Evolutionary conservation across 1,284 basidiomycete species (phyloP), one percentile per base, ranked within the genome.

Genomic region (Golubevia pallescens): DNA sequence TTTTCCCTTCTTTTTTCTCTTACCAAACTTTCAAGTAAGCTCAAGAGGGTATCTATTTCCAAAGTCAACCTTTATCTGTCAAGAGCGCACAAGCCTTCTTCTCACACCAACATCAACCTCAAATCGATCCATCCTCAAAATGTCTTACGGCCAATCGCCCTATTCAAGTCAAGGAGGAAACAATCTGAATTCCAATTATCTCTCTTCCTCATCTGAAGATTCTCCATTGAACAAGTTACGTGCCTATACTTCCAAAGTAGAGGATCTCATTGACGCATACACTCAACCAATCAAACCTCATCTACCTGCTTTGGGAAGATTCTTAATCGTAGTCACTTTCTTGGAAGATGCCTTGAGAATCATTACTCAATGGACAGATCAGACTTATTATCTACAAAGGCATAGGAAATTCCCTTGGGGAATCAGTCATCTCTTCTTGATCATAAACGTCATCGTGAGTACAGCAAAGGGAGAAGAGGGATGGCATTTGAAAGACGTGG

Each of bases 281-380:
- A 91, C 94, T 5, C 94, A 97, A 84, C 96, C 97, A 32, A 89
- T 98, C 87, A 92, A 93, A 86, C 97, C 97, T 60, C 92, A 96
- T 86, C 89, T 99, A 78, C 96, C 97, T 32, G 92, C 94, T 60
- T 91, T 98, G 85, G 97, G 95, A 69, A 90, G 97, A 74, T 98
- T 98, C 87, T 88, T 99, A 73, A 99, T 99, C 86, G 94, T 99
- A 63, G 94, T 97, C 55, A 99, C 96, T 3, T 99, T 99, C 88
- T 88, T 96, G 85, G 96, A 99, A 88, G 96, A 99, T 86, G 94
- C 96, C 10, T 87, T 97, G 83, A 89, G 96, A 76, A 99, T 99
- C 86, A 71, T 93, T 69, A 94, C 94, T 8, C 96, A 98, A 86
- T 97, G 94, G 94, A 86, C 89, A 61, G 96, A 99, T 88, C 96